A percentile compares a stretch with the other conserved stretches of the same genome.
Evolutionary conservation across 805 yeast species (phyloP).

Genomic region (Debaryomyces tyrocola): DNA sequence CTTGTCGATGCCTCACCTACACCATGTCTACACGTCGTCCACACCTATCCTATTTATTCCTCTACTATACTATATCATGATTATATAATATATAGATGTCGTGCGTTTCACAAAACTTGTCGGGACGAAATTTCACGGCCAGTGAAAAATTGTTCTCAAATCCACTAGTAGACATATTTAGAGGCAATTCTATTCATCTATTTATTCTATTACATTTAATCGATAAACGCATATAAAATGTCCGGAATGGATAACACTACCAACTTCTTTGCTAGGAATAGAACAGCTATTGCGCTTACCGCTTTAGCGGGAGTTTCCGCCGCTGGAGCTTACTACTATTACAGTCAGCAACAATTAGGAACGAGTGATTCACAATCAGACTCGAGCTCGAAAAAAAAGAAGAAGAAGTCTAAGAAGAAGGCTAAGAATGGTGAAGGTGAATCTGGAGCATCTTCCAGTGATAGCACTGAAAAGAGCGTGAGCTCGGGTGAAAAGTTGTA

Average conservation of each 20-base stretch:
- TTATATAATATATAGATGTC: neutral
- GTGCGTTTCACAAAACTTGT: neutral
- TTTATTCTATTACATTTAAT: neutral
- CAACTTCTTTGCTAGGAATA: slow-evolving; percentile 51
- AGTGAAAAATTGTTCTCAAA: slow-evolving; percentile 9
- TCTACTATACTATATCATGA: too few species aligned
- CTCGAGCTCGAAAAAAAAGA: slow-evolving; percentile 22
- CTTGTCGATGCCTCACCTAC: neutral
- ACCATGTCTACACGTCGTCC: too few species aligned
- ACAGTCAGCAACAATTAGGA: slow-evolving; percentile 27
- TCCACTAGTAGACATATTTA: neutral
- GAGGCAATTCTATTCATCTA: slow-evolving; percentile 1
- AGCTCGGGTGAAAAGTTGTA: slow-evolving; percentile 31
- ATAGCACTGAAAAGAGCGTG: slow-evolving; percentile 29
- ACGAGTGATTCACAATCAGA: slow-evolving; percentile 12
- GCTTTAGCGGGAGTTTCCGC: slow-evolving; percentile 66
- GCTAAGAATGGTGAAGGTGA: slow-evolving; percentile 11
- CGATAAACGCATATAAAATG: slow-evolving; percentile 8
- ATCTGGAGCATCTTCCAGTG: slow-evolving; percentile 5
- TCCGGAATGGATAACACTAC: slow-evolving; percentile 16
- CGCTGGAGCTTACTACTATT: slow-evolving; percentile 58
- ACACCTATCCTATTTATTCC: too few species aligned
- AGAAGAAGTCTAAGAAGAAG: slow-evolving; percentile 45
- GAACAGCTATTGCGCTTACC: slow-evolving; percentile 62
- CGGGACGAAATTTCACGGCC: slow-evolving; percentile 2